Conservation (phyloP, 306 rosid genomes). For the Prunus davidiana region DNA sequence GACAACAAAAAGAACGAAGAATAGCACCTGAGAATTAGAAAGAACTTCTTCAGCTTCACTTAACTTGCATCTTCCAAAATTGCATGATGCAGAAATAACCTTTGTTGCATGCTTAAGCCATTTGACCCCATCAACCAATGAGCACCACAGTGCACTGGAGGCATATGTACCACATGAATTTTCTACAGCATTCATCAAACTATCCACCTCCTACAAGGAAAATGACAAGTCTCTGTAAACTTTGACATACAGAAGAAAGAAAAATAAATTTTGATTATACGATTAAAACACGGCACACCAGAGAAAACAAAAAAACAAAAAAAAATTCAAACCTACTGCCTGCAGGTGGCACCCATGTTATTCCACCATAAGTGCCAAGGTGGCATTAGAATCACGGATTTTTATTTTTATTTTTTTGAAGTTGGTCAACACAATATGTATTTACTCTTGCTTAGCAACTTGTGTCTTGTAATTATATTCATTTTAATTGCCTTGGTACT, state of each 20-base stretch:
- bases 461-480: not conserved
- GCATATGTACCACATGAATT: conserved; percentile 35
- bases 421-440: not conserved
- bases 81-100: conserved; percentile 42
- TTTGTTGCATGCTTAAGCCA: conserved; percentile 77
- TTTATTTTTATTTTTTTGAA: not conserved
- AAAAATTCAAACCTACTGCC: no score
- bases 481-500: not conserved
- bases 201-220: conserved; percentile 68
- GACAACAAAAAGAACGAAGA: conserved; percentile 8
- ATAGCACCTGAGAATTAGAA: conserved; percentile 50
- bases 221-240: conserved; percentile 21
- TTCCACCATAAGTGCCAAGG: not conserved
- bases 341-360: not conserved
- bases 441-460: not conserved
- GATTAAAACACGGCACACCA: not conserved
- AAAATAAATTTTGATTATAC: not conserved
- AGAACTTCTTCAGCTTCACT: conserved; percentile 69
- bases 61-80: conserved; percentile 50
- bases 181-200: conserved; percentile 46
- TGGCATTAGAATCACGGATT: not conserved
- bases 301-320: not conserved
- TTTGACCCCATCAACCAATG: conserved; percentile 53
- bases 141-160: conserved; percentile 53
- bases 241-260: conserved; percentile 2